phyloP scores from a whole-genome alignment of 345 rosid species.

The Sonneratia alba region DNA sequence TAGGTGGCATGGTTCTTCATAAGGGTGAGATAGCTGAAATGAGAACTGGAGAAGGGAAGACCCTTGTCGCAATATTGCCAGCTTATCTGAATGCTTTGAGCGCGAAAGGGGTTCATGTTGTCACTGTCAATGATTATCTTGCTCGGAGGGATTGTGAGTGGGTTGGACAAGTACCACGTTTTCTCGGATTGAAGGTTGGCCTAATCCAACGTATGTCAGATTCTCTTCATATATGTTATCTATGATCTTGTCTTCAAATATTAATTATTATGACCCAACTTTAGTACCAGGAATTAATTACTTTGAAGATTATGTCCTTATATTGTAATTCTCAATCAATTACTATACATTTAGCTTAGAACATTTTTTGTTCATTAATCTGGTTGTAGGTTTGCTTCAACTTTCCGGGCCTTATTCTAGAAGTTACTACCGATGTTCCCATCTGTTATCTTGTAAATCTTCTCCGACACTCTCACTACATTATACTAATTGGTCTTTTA shows the following conservation, averaged over 20 bases:
- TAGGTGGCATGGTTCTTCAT: constrained; percentile 97
- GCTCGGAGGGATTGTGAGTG: constrained; percentile 97
- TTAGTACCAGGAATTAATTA: background rate
- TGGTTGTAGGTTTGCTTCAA: background rate
- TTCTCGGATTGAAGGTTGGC: constrained; percentile 99
- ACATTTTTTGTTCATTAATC: background rate
- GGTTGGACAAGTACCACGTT: constrained; percentile 99
- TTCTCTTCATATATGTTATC: constrained; percentile 13
- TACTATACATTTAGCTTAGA: background rate
- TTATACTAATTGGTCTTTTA: background rate
- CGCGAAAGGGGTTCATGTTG: constrained; percentile 95
- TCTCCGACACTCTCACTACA: background rate
- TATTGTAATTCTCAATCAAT: background rate
- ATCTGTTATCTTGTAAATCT: background rate
- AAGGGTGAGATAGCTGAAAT: constrained; percentile 97
- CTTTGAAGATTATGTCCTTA: background rate
- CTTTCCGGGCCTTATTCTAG: background rate
- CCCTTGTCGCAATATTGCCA: constrained; percentile 91
- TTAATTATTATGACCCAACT: background rate
- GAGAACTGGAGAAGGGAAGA: constrained; percentile 99
- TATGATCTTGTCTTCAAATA: background rate
- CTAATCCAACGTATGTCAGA: constrained; percentile 86
- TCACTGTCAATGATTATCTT: constrained; percentile 92
- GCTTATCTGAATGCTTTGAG: constrained; percentile 90
- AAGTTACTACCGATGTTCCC: background rate